Evolutionary conservation across 768 basidiomycete species (phyloP), one percentile per base, ranked within the genome.

Genomic region (Pluteus cervinus): DNA sequence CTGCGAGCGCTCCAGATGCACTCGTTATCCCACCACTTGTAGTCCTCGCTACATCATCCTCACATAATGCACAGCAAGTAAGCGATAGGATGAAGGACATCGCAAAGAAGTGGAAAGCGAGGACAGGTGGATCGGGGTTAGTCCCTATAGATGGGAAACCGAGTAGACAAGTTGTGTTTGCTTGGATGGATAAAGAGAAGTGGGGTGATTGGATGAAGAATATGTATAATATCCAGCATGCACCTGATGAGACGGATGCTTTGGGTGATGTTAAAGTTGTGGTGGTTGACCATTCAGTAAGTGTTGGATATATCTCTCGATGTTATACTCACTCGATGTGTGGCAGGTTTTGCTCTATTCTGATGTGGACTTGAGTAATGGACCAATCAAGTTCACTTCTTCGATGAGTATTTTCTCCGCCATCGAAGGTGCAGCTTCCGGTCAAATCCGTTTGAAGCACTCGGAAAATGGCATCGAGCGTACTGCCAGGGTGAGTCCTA

Each of bases 141-240:
- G n/a, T n/a, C n/a, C n/a, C n/a, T n/a, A n/a, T n/a, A n/a, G 49
- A 62, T 36, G 58, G 56, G 25, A 64, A 67, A 23, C 65, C 9
- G 25, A 26, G 61, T 29, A 60, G 71, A 24, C 72, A 78, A 29
- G 81, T 94, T 0, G 75, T 92, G 33, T 96, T 92, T 59, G 72
- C 82, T 7, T 91, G 84, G 82, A 91, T 96, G 76, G 89, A 99
- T 52, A 75, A 67, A 2, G 79, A 76, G 17, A 74, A 70, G 57
- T 97, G 94, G 92, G 69, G 60, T 17, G 79, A 74, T 35, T 97
- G 92, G 92, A 65, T 94, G 62, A 90, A 87, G 68, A 81, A 79
- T 48, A 90, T 90, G 79, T 98, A 97, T 61, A 81, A 82, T 20
- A 64, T 91, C 48, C 64, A 50, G 36, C 44, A 45, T 6, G 45